A percentile compares a stretch with the other conserved stretches of the same genome.
Conservation (phyloP, 1,139 yeast genomes). For the Magnusiomyces suaveolens region DNA sequence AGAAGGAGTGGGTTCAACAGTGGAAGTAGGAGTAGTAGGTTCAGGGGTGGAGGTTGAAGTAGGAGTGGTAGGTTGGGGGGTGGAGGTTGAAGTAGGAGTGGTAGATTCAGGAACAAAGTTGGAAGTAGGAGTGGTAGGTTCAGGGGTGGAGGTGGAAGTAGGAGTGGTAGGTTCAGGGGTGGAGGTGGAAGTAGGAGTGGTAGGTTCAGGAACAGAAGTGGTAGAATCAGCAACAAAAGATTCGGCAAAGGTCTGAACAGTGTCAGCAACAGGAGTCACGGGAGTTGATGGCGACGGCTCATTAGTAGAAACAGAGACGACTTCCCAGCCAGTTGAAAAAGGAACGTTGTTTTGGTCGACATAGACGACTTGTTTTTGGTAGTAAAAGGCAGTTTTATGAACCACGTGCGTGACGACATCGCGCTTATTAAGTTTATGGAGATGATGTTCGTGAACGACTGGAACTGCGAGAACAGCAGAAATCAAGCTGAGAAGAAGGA, state of each 20-base stretch:
- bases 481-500: too few relatives aligned
- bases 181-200: constrained; percentile 20
- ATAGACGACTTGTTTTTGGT: constrained; percentile 29
- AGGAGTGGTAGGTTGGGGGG: constrained; percentile 17
- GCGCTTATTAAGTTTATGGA: constrained; percentile 19
- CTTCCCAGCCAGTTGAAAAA: constrained; percentile 24
- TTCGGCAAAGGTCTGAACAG: constrained; percentile 19
- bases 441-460: constrained; percentile 9
- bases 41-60: constrained; percentile 29
- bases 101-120: constrained; percentile 21
- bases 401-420: constrained; percentile 29
- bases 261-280: constrained; percentile 23
- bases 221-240: constrained; percentile 12
- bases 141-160: constrained; percentile 14
- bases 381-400: constrained; percentile 27
- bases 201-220: constrained; percentile 32
- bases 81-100: constrained; percentile 10
- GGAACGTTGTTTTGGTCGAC: constrained; percentile 32
- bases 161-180: constrained; percentile 12
- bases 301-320: constrained; percentile 31
- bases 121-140: constrained; percentile 24
- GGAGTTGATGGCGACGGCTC: constrained; percentile 24
- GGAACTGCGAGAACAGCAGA: constrained; percentile 3
- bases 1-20: constrained; percentile 20
- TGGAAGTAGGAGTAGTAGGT: constrained; percentile 26